Percentiles rank a stretch among this genome's conserved stretches.
These are phyloP conservation scores for Ilyonectria sp. DNA, from an alignment of 2,329 filamentous ascomycete species.

Conservation along the genomic window DNA sequence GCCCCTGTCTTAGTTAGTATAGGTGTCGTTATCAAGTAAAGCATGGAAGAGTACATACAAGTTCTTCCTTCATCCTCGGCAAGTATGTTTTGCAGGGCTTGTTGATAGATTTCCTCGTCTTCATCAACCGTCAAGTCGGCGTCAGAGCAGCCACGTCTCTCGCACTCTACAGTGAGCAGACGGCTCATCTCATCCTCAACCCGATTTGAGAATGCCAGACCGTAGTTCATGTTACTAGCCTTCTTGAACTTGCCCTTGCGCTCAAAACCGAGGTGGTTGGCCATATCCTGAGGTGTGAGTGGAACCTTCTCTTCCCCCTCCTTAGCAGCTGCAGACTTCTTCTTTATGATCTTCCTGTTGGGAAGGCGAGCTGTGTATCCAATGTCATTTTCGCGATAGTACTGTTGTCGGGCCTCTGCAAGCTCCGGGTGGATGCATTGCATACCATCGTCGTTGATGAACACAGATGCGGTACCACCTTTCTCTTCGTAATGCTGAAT, in stretches of 20 bases:
- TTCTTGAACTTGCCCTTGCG: slow-evolving; percentile 76
- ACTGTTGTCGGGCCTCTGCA: slow-evolving; percentile 64
- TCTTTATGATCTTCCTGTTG: slow-evolving; percentile 54
- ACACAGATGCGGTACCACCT: slow-evolving; percentile 78
- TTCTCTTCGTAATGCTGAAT: slow-evolving; percentile 73
- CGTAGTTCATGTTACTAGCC: slow-evolving; percentile 79
- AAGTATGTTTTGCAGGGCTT: slow-evolving; percentile 61
- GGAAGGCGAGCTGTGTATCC: slow-evolving; percentile 69
- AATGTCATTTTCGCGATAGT: slow-evolving; percentile 71
- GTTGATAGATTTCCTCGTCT: slow-evolving; percentile 61
- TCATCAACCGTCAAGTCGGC: slow-evolving; percentile 63
- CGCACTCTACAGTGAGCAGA: slow-evolving; percentile 39
- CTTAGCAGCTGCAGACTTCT: neutral
- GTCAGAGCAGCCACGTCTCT: slow-evolving; percentile 36
- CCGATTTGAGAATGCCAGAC: slow-evolving; percentile 66
- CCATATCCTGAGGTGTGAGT: slow-evolving; percentile 41
- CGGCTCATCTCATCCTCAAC: slow-evolving; percentile 67
- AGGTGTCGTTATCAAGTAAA: neutral
- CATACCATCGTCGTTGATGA: slow-evolving; percentile 79
- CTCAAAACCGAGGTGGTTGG: slow-evolving; percentile 64
- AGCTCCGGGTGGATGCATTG: slow-evolving; percentile 69
- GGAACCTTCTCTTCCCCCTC: neutral
- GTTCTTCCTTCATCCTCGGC: slow-evolving; percentile 66
- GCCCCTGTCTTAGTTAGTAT: slow-evolving; percentile 54
- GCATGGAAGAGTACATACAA: slow-evolving; percentile 39